Evolutionary conservation across 345 rosid genomes (phyloP).

Genomic region (Xanthoceras sorbifolium): DNA sequence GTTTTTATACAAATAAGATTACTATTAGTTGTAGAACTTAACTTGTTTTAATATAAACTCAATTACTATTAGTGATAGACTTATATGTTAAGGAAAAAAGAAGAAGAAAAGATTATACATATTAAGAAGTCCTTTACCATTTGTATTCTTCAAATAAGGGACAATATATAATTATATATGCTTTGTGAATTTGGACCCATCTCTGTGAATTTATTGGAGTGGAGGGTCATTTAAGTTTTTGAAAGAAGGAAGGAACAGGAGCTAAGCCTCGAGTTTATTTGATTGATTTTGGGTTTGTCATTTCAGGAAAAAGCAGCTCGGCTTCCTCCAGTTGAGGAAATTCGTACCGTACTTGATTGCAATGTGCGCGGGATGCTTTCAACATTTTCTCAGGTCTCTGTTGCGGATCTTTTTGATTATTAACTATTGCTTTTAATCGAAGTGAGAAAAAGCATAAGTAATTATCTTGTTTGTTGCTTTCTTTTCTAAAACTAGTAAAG

Average conservation of each 20-base stretch:
- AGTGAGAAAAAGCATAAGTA: neutral
- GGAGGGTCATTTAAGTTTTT: neutral
- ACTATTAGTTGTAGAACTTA: neutral
- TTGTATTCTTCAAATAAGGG: neutral
- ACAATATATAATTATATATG: neutral
- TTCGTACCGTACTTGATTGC: conserved; percentile 64
- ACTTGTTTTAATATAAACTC: neutral
- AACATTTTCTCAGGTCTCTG: conserved; percentile 78
- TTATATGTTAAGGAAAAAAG: neutral
- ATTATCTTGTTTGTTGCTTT: neutral
- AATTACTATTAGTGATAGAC: neutral
- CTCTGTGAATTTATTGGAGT: neutral
- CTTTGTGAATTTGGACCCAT: neutral
- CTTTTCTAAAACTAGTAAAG: neutral
- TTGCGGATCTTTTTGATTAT: conserved; percentile 2
- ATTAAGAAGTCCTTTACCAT: neutral
- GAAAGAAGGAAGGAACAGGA: neutral
- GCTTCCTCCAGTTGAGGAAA: conserved; percentile 81
- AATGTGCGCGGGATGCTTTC: conserved; percentile 73
- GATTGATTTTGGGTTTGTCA: conserved; percentile 11
- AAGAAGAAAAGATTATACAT: neutral
- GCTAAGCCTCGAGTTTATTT: neutral
- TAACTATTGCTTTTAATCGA: neutral
- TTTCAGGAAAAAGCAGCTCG: conserved; percentile 80
- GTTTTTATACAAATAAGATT: neutral